Percentiles rank a stretch among this genome's conserved stretches.
Evolutionary conservation across 768 basidiomycete species (phyloP).

Genomic region (Naematelia encephala): DNA sequence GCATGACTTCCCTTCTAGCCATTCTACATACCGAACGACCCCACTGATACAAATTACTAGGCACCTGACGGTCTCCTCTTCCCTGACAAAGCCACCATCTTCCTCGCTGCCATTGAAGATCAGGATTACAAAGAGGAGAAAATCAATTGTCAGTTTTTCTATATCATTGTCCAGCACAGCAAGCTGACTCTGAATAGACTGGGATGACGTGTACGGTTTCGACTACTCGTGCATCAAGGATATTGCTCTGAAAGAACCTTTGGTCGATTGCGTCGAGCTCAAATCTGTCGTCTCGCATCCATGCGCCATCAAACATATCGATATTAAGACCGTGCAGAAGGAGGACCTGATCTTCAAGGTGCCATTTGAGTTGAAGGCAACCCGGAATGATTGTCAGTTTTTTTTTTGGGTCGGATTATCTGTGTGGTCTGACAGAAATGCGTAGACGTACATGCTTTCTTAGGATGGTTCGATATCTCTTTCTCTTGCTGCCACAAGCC

Average conservation of each 20-base stretch:
- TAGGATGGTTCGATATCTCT: conserved; percentile 97
- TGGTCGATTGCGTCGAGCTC: conserved; percentile 98
- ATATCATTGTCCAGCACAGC: not conserved
- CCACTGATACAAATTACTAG: conserved; percentile 15
- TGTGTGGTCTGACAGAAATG: not conserved
- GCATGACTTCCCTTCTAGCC: not conserved
- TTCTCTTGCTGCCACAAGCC: conserved; percentile 96
- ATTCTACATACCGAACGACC: not conserved
- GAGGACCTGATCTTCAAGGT: conserved; percentile 86
- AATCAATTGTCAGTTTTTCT: conserved; percentile 80
- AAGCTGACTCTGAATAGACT: conserved; percentile 60
- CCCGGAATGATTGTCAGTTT: conserved; percentile 82
- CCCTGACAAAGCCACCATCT: conserved; percentile 89
- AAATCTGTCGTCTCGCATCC: conserved; percentile 94
- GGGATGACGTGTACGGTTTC: conserved; percentile 99
- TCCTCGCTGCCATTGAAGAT: conserved; percentile 95
- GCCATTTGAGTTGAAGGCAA: conserved; percentile 73
- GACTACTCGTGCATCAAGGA: conserved; percentile 99
- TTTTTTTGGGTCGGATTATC: not conserved
- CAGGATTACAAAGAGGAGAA: conserved; percentile 99
- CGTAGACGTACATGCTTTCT: conserved; percentile 97
- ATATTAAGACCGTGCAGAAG: conserved; percentile 86
- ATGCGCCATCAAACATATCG: conserved; percentile 84
- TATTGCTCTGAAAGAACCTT: conserved; percentile 89
- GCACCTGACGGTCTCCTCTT: conserved; percentile 83